phyloP scores from a whole-genome alignment of 1,284 basidiomycete genomes.

The Gymnopus androsaceus region DNA sequence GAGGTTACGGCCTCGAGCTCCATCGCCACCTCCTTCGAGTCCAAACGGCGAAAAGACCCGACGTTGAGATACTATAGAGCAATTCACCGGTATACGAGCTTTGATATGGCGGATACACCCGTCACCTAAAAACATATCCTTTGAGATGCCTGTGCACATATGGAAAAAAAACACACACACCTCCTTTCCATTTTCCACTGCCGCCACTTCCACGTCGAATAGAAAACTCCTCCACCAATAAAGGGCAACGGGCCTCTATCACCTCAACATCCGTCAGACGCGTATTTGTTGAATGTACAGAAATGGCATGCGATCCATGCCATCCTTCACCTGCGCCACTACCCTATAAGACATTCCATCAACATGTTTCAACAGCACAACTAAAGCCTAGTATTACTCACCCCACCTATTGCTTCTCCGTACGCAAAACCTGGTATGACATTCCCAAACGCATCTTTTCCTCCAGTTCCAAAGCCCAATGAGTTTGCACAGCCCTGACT shows the following conservation, averaged over 20 bases:
- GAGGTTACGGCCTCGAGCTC: slow-evolving; percentile 6
- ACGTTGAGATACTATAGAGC: slow-evolving; percentile 12
- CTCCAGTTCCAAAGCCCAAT: slow-evolving; percentile 13
- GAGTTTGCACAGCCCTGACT: slow-evolving; percentile 11
- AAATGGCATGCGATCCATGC: slow-evolving; percentile 11
- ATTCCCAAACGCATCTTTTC: slow-evolving; percentile 13
- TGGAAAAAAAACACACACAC: neutral
- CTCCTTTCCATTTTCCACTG: slow-evolving; percentile 5
- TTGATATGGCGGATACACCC: slow-evolving; percentile 10
- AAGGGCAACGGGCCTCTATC: slow-evolving; percentile 10
- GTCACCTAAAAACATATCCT: neutral
- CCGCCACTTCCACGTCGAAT: slow-evolving; percentile 10
- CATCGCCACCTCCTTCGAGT: slow-evolving; percentile 7
- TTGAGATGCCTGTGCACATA: neutral
- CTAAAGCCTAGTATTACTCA: neutral
- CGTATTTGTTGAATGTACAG: slow-evolving; percentile 14
- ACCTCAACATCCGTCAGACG: slow-evolving; percentile 14
- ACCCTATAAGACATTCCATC: neutral
- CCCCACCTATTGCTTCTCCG: slow-evolving; percentile 16
- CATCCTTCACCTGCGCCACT: slow-evolving; percentile 9
- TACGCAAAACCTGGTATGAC: slow-evolving; percentile 11
- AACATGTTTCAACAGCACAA: neutral
- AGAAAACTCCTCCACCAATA: slow-evolving; percentile 12
- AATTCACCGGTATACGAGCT: slow-evolving; percentile 12
- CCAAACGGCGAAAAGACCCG: slow-evolving; percentile 12